A percentile compares a stretch with the other conserved stretches of the same genome.
Evolutionary conservation across 257 asterid species (phyloP).

Genomic region (Solanum peruvianum): DNA sequence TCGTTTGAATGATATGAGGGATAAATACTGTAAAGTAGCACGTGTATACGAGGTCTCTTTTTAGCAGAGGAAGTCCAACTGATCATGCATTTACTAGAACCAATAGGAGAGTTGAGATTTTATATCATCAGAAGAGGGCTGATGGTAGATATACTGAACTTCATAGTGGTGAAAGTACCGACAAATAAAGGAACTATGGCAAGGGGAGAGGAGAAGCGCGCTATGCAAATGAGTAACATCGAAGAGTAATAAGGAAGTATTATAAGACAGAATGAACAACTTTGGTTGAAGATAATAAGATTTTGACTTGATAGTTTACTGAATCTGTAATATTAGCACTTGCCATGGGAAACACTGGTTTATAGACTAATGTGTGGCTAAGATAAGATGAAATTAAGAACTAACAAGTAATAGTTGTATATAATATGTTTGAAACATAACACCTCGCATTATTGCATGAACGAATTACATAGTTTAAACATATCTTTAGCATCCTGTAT

Average conservation of each 20-base stretch:
- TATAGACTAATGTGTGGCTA: background rate
- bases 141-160: background rate
- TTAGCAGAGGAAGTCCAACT: slow-evolving; percentile 45
- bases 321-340: too few species aligned
- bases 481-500: background rate
- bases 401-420: background rate
- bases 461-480: background rate
- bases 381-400: background rate
- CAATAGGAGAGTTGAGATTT: slow-evolving; percentile 36
- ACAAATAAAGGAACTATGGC: slow-evolving; percentile 52
- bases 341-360: background rate
- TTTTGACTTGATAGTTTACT: background rate
- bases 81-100: slow-evolving; percentile 26
- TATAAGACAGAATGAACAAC: slow-evolving; percentile 12
- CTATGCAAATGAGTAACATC: slow-evolving; percentile 37
- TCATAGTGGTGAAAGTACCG: slow-evolving; percentile 35
- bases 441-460: background rate
- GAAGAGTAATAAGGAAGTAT: slow-evolving; percentile 46
- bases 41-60: slow-evolving; percentile 27
- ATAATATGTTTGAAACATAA: background rate
- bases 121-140: slow-evolving; percentile 46
- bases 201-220: slow-evolving; percentile 31
- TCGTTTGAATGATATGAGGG: slow-evolving; percentile 36
- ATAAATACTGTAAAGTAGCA: slow-evolving; percentile 46
- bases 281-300: slow-evolving; percentile 62